Evolutionary conservation across 148 eudicot species (phyloP), one percentile per base, ranked within the genome.

Genomic region (Rhododendron ovatum): DNA sequence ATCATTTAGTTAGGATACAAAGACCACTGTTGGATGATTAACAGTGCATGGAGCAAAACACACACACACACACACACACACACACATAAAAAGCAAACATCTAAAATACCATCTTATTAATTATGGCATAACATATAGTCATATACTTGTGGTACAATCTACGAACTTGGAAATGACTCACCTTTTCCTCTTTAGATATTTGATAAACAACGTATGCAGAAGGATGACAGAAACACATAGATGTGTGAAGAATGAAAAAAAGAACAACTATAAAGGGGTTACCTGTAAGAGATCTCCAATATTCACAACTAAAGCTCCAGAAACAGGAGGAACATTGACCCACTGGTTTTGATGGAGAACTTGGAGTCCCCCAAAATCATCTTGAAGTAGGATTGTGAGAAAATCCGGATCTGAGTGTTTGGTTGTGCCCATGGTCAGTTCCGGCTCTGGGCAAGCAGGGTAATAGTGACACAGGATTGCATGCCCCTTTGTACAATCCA

Each of bases 361-460:
- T 87, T 92, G 93, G 15, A 92, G 93, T 7, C 94, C 94, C 4
- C 90, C 90, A 35, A 87, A 65, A 2, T 85, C 86, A 33, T 92
- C 92, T 85, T 91, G 93, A 4, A 90, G 30, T 30, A 92, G 83
- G 39, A 92, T 33, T 0, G 92, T 91, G 50, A 92, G 61, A 84
- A 90, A 90, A 45, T 61, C 57, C 1, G 77, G 13, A 45, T 92
- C 94, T 0, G 91, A 14, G 75, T 92, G 94, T 43, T 87, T 89
- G 85, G 81, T 84, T 18, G 90, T 41, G 15, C 93, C 93, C 57
- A 91, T 55, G 0, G 93, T 85, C 15, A 90, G 82, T 18, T 92
- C 91, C 17, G 94, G 94, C 45, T 89, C 84, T 6, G 94, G 94
- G 78, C 94, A 92, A 13, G 92, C 87, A 0, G 94, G 94, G 50